Conservation (phyloP, 2,329 filamentous ascomycete species). For the Gnomoniopsis smithogilvyi region DNA sequence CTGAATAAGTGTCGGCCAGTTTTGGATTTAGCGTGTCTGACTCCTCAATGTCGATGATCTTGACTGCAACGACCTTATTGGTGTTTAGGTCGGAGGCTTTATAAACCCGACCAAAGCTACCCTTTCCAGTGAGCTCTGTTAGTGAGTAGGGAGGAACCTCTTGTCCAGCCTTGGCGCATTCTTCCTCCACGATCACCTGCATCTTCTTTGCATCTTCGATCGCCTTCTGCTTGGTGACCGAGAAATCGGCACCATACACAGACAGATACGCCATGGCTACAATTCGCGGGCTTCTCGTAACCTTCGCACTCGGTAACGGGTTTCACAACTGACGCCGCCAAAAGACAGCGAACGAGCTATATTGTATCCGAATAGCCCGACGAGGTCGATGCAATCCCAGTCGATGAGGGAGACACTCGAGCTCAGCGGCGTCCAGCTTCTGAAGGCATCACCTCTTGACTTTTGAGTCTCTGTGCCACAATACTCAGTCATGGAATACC, state of each 20-base stretch:
- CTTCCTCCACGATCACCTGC: constrained; percentile 61
- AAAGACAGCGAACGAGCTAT: background rate
- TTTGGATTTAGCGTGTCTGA: constrained; percentile 66
- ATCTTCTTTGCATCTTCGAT: constrained; percentile 69
- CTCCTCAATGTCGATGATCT: constrained; percentile 83
- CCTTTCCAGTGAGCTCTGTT: constrained; percentile 71
- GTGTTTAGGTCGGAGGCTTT: constrained; percentile 52
- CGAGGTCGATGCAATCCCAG: too few species aligned
- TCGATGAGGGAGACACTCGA: too few species aligned
- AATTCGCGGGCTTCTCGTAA: background rate
- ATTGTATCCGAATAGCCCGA: too few species aligned
- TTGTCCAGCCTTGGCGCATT: constrained; percentile 56
- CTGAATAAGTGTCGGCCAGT: constrained; percentile 63
- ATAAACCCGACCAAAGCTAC: constrained; percentile 71
- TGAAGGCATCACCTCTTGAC: too few species aligned
- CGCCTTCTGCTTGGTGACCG: constrained; percentile 55
- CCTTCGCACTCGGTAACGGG: background rate
- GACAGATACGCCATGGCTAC: constrained; percentile 38
- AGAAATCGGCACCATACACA: constrained; percentile 38
- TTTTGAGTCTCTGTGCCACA: too few species aligned
- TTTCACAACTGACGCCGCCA: background rate
- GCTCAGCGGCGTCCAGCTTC: too few species aligned
- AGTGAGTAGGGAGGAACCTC: constrained; percentile 65
- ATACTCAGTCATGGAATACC: too few species aligned
- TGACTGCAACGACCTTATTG: constrained; percentile 64